These are phyloP conservation scores for Alternaria infectoria DNA, from an alignment of 2,329 filamentous ascomycete genomes.

Conservation along the genomic window DNA sequence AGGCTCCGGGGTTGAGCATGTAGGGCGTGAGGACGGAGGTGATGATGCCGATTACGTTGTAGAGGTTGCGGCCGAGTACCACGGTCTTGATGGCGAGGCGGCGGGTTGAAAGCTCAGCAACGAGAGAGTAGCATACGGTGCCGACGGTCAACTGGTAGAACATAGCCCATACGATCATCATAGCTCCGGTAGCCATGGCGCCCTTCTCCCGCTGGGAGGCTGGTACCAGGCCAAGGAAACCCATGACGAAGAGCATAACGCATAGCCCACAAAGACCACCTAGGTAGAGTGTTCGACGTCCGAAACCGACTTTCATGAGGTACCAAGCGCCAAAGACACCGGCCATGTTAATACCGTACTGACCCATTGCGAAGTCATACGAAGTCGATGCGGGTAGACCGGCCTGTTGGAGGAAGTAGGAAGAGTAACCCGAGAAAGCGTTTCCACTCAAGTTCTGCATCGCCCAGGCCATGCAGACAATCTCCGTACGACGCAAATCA, in stretches of 20 bases:
- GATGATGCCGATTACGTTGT: conserved; percentile 81
- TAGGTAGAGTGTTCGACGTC: conserved; percentile 77
- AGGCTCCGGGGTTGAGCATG: conserved; percentile 86
- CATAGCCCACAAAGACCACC: conserved; percentile 74
- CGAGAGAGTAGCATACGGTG: conserved; percentile 87
- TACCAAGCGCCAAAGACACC: conserved; percentile 84
- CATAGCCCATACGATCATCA: conserved; percentile 65
- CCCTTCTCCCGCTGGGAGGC: conserved; percentile 63
- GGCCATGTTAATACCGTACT: conserved; percentile 73
- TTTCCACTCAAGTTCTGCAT: conserved; percentile 58
- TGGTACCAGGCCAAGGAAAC: conserved; percentile 79
- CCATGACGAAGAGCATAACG: conserved; percentile 79
- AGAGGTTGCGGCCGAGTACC: conserved; percentile 78
- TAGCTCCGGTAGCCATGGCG: conserved; percentile 78
- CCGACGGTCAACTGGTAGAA: conserved; percentile 87
- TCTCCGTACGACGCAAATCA: conserved; percentile 79
- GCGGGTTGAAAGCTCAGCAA: conserved; percentile 81
- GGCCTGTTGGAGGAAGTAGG: conserved; percentile 58
- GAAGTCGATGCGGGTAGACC: conserved; percentile 51
- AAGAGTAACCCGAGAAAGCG: conserved; percentile 56
- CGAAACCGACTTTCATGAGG: conserved; percentile 76
- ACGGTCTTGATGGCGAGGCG: conserved; percentile 91
- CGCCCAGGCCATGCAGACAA: conserved; percentile 62
- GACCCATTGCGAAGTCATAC: conserved; percentile 60
- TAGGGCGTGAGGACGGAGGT: conserved; percentile 84